Percentiles rank a stretch among this genome's conserved stretches.
Conservation (phyloP, 2,329 filamentous ascomycete genomes). For the Chaetomium globosum region DNA sequence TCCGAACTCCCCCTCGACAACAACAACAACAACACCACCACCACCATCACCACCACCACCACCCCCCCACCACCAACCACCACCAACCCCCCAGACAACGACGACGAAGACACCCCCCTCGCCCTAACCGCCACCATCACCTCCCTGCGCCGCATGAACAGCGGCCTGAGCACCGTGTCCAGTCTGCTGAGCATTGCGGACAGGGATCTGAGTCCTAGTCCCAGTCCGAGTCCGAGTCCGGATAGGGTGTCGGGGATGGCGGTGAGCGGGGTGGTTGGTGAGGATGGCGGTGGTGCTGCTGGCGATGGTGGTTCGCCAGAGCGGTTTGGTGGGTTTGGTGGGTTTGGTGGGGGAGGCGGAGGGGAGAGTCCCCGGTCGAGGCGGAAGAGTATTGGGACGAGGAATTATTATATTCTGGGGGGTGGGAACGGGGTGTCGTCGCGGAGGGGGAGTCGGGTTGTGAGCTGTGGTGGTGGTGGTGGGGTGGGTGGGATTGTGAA, state of each 20-base stretch:
- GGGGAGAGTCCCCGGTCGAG: conserved; percentile 7
- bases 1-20: not conserved
- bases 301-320: conserved; percentile 9
- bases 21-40: not conserved
- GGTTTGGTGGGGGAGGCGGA: too few species aligned
- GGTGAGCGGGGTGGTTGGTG: conserved; percentile 12
- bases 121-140: conserved; percentile 47
- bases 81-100: not conserved
- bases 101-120: conserved; percentile 2
- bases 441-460: conserved; percentile 14
- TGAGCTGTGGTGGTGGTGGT: not conserved
- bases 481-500: conserved; percentile 10
- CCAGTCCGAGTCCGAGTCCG: conserved; percentile 42
- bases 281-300: conserved; percentile 18
- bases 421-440: conserved; percentile 26
- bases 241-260: not conserved
- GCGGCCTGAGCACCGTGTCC: conserved; percentile 44
- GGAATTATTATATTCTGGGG: conserved; percentile 54
- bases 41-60: too few species aligned
- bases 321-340: not conserved
- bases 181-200: conserved; percentile 21
- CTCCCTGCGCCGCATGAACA: conserved; percentile 62
- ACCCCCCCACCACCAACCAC: too few species aligned
- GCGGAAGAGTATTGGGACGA: conserved; percentile 43
- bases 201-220: conserved; percentile 30